phyloP scores from a whole-genome alignment of 768 basidiomycete genomes.

The Lepiota brunneoincarnata region DNA sequence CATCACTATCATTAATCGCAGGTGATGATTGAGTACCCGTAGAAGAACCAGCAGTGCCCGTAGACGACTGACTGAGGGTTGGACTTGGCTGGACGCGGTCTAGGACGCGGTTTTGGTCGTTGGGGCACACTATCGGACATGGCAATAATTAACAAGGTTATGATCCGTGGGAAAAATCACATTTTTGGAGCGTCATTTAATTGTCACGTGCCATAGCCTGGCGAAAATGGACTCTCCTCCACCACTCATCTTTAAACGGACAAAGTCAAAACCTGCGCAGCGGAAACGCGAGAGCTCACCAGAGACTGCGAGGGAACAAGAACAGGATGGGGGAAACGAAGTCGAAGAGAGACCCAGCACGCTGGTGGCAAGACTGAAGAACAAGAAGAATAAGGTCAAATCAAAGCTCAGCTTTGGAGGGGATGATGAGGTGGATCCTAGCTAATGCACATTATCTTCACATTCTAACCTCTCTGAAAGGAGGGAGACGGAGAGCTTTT shows the following conservation, averaged over 20 bases:
- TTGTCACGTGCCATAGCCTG: slow-evolving; percentile 30
- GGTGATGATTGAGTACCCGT: slow-evolving; percentile 14
- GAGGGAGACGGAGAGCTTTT: slow-evolving; percentile 63
- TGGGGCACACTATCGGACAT: slow-evolving; percentile 36
- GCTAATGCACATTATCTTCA: slow-evolving; percentile 4
- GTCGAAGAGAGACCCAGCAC: slow-evolving; percentile 55
- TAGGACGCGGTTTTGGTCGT: slow-evolving; percentile 58
- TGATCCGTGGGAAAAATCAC: slow-evolving; percentile 39
- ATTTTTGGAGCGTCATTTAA: slow-evolving; percentile 23
- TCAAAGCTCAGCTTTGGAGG: slow-evolving; percentile 78
- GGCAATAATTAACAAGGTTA: slow-evolving; percentile 22
- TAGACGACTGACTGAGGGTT: slow-evolving; percentile 7
- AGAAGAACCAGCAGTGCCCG: slow-evolving; percentile 12
- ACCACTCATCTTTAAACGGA: slow-evolving; percentile 50
- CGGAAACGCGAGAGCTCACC: slow-evolving; percentile 41
- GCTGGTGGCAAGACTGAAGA: slow-evolving; percentile 67
- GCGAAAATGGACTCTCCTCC: slow-evolving; percentile 37
- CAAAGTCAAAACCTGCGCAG: slow-evolving; percentile 39
- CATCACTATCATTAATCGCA: slow-evolving; percentile 56
- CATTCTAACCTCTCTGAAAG: slow-evolving; percentile 31
- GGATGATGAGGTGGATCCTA: slow-evolving; percentile 53
- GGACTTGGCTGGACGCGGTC: slow-evolving; percentile 29
- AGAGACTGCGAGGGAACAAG: slow-evolving; percentile 24
- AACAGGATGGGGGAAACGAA: slow-evolving; percentile 23
- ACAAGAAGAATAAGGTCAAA: slow-evolving; percentile 63